These are phyloP conservation scores for Aspergillus ibericus DNA, from an alignment of 2,329 filamentous ascomycete species.

Conservation along the genomic window DNA sequence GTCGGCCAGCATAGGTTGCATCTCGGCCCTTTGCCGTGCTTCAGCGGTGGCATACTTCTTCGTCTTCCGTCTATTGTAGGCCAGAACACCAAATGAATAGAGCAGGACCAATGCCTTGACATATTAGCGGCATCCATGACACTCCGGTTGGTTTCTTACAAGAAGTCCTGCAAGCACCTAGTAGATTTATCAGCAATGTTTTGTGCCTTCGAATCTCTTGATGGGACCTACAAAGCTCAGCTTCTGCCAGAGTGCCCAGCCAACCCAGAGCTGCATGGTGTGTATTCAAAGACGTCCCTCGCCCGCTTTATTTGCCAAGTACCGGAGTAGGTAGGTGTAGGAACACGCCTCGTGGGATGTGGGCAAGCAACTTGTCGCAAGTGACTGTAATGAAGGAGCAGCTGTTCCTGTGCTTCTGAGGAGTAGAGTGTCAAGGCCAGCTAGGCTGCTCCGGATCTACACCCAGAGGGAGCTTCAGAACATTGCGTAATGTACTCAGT, in stretches of 20 bases:
- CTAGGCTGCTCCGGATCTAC: no score
- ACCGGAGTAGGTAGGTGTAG: neutral
- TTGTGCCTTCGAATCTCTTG: neutral
- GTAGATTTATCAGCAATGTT: constrained; percentile 16
- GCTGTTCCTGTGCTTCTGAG: neutral
- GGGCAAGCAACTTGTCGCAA: neutral
- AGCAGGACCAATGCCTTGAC: constrained; percentile 63
- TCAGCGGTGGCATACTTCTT: constrained; percentile 65
- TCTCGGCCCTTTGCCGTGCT: constrained; percentile 62
- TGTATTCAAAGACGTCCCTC: neutral
- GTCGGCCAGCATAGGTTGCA: constrained; percentile 55
- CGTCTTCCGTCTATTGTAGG: constrained; percentile 56
- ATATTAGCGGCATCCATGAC: constrained; percentile 25
- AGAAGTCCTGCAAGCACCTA: constrained; percentile 74
- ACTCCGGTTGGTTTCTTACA: constrained; percentile 36
- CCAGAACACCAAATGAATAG: constrained; percentile 66
- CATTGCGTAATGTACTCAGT: neutral
- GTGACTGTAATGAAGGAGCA: neutral
- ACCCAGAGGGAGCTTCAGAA: neutral
- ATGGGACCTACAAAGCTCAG: constrained; percentile 76
- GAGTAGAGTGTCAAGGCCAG: neutral
- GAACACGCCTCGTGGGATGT: neutral
- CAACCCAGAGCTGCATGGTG: constrained; percentile 58
- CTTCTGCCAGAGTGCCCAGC: constrained; percentile 83
- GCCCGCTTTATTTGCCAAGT: neutral